Percentiles rank a stretch among this genome's conserved stretches.
Evolutionary conservation across 2,329 filamentous ascomycete species (phyloP).

Genomic region (Alternaria viburni): DNA sequence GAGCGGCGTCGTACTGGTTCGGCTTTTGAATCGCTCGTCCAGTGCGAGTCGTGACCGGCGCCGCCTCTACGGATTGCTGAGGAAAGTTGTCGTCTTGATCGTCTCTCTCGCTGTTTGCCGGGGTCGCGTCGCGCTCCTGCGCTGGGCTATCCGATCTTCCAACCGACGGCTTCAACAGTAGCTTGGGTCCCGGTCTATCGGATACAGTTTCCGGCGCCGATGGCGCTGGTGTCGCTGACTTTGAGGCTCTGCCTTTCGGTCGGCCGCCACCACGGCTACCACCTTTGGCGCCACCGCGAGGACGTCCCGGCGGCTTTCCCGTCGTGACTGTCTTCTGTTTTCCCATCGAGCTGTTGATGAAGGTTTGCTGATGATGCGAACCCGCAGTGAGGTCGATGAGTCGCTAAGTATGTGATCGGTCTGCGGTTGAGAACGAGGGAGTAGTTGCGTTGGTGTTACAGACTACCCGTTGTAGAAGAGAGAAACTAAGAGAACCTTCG

Average conservation of each 20-base stretch:
- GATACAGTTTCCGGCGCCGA: neutral
- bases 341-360: neutral
- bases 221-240: neutral
- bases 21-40: slow-evolving; percentile 1
- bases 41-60: slow-evolving; percentile 1
- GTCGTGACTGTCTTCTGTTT: neutral
- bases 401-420: neutral
- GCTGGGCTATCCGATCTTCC: neutral
- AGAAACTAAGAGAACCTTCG: neutral
- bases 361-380: too few species aligned
- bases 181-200: neutral
- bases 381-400: neutral
- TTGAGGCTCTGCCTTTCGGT: neutral
- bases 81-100: neutral
- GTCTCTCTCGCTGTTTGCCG: neutral
- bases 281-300: neutral
- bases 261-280: neutral
- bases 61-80: neutral
- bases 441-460: neutral
- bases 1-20: neutral
- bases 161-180: neutral
- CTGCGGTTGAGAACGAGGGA: neutral
- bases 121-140: neutral
- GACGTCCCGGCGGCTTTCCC: neutral
- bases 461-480: neutral